A percentile compares a stretch with the other conserved stretches of the same genome.
Evolutionary conservation across 2,329 filamentous ascomycete species (phyloP).

Genomic region (Exutisphaerella laricina): DNA sequence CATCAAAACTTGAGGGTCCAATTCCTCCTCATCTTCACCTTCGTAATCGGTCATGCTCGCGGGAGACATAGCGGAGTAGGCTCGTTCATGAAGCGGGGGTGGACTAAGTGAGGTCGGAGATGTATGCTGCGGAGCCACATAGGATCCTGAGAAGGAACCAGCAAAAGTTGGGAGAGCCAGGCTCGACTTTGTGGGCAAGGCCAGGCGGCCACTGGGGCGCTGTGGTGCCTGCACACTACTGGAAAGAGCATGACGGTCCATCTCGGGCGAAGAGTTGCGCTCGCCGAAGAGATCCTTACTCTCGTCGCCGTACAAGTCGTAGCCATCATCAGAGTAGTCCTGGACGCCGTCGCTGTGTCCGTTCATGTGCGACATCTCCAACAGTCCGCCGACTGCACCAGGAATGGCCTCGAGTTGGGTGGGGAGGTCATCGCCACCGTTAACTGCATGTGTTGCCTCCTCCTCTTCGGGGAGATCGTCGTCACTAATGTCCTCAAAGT

Average conservation of each 20-base stretch:
- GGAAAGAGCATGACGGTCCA: conserved; percentile 19
- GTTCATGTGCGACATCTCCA: conserved; percentile 16
- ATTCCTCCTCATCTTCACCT: conserved; percentile 27
- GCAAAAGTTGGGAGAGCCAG: conserved; percentile 26
- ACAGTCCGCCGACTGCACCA: conserved; percentile 13
- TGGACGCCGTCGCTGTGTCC: conserved; percentile 19
- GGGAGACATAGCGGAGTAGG: conserved; percentile 21
- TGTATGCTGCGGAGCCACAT: conserved; percentile 11
- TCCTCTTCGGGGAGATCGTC: conserved; percentile 84
- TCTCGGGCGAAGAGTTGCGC: conserved; percentile 27
- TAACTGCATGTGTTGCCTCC: conserved; percentile 34
- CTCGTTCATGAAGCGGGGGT: conserved; percentile 22
- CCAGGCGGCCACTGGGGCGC: conserved; percentile 24
- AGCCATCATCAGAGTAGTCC: conserved; percentile 55
- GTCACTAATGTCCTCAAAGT: conserved; percentile 87
- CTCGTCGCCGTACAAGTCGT: conserved; percentile 56
- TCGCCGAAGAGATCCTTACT: conserved; percentile 37
- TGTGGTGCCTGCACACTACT: conserved; percentile 19
- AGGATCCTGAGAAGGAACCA: conserved; percentile 2
- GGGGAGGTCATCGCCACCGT: conserved; percentile 15
- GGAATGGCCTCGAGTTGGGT: conserved; percentile 13
- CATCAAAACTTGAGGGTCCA: conserved; percentile 22
- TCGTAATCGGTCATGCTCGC: conserved; percentile 17
- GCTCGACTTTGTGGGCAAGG: conserved; percentile 28
- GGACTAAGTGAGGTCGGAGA: conserved; percentile 24